Percentiles rank a stretch among this genome's conserved stretches.
Evolutionary conservation across 768 basidiomycete genomes (phyloP).

Genomic region (Suillus cothurnatus): DNA sequence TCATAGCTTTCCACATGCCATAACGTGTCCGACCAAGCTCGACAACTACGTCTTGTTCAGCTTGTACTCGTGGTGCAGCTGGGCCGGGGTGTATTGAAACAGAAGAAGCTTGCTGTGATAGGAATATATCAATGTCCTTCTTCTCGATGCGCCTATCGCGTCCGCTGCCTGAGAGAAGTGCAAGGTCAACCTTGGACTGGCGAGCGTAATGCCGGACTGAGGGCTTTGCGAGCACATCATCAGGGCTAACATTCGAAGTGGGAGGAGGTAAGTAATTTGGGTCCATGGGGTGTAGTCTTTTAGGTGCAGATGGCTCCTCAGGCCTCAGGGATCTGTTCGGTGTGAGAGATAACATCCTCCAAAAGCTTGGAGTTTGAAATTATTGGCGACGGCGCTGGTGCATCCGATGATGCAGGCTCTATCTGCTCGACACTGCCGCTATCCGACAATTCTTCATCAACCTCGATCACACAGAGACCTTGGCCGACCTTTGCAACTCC

Average conservation of each 20-base stretch:
- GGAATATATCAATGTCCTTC: slow-evolving; percentile 66
- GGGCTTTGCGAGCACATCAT: slow-evolving; percentile 66
- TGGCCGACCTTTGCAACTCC: slow-evolving; percentile 83
- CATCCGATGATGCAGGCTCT: slow-evolving; percentile 4
- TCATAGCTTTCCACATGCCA: slow-evolving; percentile 92
- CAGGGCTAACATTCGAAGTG: slow-evolving; percentile 16
- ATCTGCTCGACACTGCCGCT: slow-evolving; percentile 19
- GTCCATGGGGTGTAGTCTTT: slow-evolving; percentile 63
- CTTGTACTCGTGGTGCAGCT: not conserved
- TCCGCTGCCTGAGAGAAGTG: slow-evolving; percentile 68
- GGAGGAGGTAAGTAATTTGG: slow-evolving; percentile 43
- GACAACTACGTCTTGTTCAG: slow-evolving; percentile 54
- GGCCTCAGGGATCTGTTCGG: not conserved
- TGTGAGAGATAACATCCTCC: not conserved
- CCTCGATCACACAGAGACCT: slow-evolving; percentile 78
- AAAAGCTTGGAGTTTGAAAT: slow-evolving; percentile 16
- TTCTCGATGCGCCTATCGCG: slow-evolving; percentile 76
- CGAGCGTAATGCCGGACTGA: slow-evolving; percentile 80
- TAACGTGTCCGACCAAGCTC: slow-evolving; percentile 77
- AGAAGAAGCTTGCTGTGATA: slow-evolving; percentile 29
- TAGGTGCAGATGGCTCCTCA: slow-evolving; percentile 7
- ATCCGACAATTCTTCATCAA: slow-evolving; percentile 57
- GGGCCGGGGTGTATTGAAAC: not conserved
- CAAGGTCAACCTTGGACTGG: slow-evolving; percentile 62
- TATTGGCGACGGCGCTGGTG: not conserved